Evolutionary conservation across 73 alveolate genomes (phyloP), one percentile per base, ranked within the genome.

Genomic region (Uronychia setigera): DNA sequence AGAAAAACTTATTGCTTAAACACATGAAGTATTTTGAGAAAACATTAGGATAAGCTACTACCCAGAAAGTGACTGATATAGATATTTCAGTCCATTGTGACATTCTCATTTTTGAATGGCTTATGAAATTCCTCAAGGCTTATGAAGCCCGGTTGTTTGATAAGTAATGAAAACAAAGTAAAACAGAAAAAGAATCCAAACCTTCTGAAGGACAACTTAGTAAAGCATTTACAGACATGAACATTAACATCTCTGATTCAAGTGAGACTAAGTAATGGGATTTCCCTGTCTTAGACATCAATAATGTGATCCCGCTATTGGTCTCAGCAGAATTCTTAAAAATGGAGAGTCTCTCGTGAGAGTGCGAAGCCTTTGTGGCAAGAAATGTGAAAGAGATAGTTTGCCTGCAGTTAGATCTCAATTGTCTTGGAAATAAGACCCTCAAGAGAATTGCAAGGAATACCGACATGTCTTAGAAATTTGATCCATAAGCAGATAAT

Each of bases 61-160:
- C 74, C 35, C 58, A 74, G 14, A 94, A 87, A 31, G 14, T 57
- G n/a, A 59, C 31, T 14, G 97, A 92, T 32, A 76, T 84, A 19
- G 97, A 92, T 57, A 89, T 92, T 25, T 59, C 92, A 1, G 90
- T 92, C 59, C 97, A 92, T 60, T 92, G 97, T 35, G 97, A 92
- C 78, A 89, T 89, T 33, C 88, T 80, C 28, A 89, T 92, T 25
- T 92, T 92, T 80, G 97, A 89, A 85, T 92, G 97, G 95, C 95
- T 89, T 29, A 77, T 92, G 76, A 80, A 89, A 28, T 92, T 87
- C 84, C 77, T 92, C 59, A 57, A 84, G 82, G 60, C 32, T 59
- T 76, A 83, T n/a, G 92, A 80, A 46, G 86, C 82, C 31, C 27
- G 19, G n/a, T 59, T 79, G 77, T 1, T 1, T 30, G 76, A 46